Evolutionary conservation across 2,329 filamentous ascomycete genomes (phyloP).

Genomic region (Microthyrium microscopicum): DNA sequence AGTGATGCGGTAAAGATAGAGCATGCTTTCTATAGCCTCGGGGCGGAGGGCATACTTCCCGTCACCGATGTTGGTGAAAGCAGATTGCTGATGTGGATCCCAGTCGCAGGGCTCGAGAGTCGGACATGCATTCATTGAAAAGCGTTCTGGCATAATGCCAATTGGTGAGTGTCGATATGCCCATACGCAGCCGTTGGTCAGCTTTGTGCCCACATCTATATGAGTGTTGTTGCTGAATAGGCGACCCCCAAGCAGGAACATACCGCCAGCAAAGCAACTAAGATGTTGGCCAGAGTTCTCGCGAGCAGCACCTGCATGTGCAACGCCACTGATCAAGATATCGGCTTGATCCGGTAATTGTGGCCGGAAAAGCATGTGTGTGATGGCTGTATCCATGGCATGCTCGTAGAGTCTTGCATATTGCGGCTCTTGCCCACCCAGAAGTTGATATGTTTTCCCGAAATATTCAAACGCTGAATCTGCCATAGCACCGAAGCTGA

Average conservation of each 20-base stretch:
- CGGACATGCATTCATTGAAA: constrained; percentile 34
- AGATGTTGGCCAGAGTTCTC: constrained; percentile 33
- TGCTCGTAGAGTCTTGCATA: constrained; percentile 39
- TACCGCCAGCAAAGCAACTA: constrained; percentile 43
- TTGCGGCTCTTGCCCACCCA: constrained; percentile 24
- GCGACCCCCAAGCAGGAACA: constrained; percentile 43
- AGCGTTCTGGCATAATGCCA: constrained; percentile 46
- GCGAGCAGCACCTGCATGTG: constrained; percentile 17
- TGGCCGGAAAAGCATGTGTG: constrained; percentile 30
- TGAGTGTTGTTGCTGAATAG: constrained; percentile 38
- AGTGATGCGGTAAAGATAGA: constrained; percentile 42
- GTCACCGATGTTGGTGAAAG: constrained; percentile 25
- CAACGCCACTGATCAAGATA: constrained; percentile 29
- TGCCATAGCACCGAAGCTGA: constrained; percentile 23
- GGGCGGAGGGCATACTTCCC: constrained; percentile 30
- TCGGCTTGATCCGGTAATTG: constrained; percentile 28
- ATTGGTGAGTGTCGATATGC: constrained; percentile 38
- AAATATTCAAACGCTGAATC: constrained; percentile 28
- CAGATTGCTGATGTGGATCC: constrained; percentile 15
- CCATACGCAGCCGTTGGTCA: constrained; percentile 47
- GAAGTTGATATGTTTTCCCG: constrained; percentile 30
- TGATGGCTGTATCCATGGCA: constrained; percentile 23
- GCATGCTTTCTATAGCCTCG: constrained; percentile 43
- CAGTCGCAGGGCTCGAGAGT: constrained; percentile 3
- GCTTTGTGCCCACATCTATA: constrained; percentile 36